A percentile compares a stretch with the other conserved stretches of the same genome.
Conservation (phyloP, 23 red algal genomes). For the Gracilariopsis chorda region DNA sequence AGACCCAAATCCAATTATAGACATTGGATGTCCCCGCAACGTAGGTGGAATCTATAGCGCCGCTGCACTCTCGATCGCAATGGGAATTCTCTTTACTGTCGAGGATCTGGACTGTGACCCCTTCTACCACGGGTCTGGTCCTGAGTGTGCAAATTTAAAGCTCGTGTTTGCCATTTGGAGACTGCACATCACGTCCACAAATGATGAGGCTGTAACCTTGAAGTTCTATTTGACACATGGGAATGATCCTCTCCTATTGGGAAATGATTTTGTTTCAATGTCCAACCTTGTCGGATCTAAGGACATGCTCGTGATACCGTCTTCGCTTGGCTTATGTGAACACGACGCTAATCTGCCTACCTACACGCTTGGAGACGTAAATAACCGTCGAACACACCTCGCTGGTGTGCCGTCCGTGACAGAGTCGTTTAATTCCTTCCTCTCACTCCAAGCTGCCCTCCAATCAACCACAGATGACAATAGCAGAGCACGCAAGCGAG, state of each 20-base stretch:
- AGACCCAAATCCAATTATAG: neutral
- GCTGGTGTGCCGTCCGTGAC: neutral
- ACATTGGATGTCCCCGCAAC: neutral
- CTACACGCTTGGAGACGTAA: neutral
- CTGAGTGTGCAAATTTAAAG: neutral
- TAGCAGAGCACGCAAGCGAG: too few relatives aligned
- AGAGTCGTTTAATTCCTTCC: neutral
- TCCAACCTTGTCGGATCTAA: neutral
- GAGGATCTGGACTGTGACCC: neutral
- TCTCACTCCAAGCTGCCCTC: neutral
- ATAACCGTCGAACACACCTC: neutral
- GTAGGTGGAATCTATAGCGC: neutral
- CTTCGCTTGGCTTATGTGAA: neutral
- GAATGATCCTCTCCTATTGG: neutral
- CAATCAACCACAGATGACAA: neutral
- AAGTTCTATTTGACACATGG: neutral
- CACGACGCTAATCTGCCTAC: neutral
- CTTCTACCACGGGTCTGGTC: neutral
- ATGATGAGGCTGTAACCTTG: neutral
- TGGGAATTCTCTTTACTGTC: neutral
- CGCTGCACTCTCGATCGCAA: neutral
- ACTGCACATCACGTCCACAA: neutral
- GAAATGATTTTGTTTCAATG: neutral
- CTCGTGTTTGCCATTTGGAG: neutral
- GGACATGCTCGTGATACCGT: neutral